Conservation (phyloP, 2,329 filamentous ascomycete genomes). For the Neophaeococcomyces mojaviensis region DNA sequence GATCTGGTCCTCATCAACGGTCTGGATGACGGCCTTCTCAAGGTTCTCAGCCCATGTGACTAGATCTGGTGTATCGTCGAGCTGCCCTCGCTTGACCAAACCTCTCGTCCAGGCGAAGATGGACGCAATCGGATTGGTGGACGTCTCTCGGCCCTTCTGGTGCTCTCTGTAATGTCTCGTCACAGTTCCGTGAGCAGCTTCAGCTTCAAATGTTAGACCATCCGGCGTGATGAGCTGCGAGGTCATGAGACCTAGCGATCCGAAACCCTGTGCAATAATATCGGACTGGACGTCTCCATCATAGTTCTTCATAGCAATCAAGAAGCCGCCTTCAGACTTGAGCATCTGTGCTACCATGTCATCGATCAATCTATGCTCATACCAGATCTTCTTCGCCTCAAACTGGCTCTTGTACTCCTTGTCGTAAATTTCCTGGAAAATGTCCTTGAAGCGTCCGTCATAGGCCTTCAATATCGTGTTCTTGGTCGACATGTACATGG, state of each 20-base stretch:
- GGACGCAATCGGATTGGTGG: constrained; percentile 96
- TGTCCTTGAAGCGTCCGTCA: constrained; percentile 97
- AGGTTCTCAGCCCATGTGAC: constrained; percentile 84
- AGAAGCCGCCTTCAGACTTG: constrained; percentile 92
- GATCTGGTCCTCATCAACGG: constrained; percentile 85
- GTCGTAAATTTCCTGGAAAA: constrained; percentile 97
- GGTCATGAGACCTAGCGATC: constrained; percentile 96
- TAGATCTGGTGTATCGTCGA: constrained; percentile 87
- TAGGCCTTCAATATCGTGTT: constrained; percentile 99
- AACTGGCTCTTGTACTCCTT: constrained; percentile 78
- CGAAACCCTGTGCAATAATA: constrained; percentile 96
- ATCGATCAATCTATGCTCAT: constrained; percentile 97
- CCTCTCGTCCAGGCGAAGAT: constrained; percentile 99
- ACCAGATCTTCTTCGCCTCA: constrained; percentile 91
- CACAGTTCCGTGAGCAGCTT: constrained; percentile 96
- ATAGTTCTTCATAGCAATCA: constrained; percentile 99
- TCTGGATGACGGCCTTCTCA: constrained; percentile 88
- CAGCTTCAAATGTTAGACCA: constrained; percentile 93
- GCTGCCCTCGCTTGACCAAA: constrained; percentile 81
- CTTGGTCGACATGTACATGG: constrained; percentile 99
- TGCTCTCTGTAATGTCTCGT: constrained; percentile 98
- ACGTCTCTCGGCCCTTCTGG: constrained; percentile 95
- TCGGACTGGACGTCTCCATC: constrained; percentile 98
- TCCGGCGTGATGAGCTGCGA: constrained; percentile 94
- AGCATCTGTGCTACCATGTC: constrained; percentile 99